Evolutionary conservation across 2,329 filamentous ascomycete genomes (phyloP).

Genomic region (Fusarium decemcellulare): DNA sequence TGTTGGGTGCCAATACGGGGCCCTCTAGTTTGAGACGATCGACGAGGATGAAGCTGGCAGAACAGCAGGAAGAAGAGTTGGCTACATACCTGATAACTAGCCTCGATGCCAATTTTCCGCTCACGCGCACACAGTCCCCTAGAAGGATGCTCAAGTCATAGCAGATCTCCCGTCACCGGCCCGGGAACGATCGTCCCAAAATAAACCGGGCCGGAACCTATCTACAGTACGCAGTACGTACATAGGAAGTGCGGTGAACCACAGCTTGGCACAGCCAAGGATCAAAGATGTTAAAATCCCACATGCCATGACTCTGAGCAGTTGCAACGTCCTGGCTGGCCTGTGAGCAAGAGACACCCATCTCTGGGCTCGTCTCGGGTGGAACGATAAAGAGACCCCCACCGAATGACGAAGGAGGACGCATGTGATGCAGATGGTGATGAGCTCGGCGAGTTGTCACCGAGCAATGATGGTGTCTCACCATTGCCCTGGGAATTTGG

Average conservation of each 20-base stretch:
- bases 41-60: conserved; percentile 34
- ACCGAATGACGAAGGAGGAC: conserved; percentile 9
- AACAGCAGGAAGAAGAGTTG: conserved; percentile 13
- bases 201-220: conserved; percentile 32
- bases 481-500: conserved; percentile 8
- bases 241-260: conserved; percentile 44
- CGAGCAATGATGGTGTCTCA: conserved; percentile 6
- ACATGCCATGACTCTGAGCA: not conserved
- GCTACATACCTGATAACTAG: conserved; percentile 11
- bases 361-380: not conserved
- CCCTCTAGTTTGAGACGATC: conserved; percentile 18
- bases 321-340: not conserved
- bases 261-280: conserved; percentile 27
- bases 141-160: conserved; percentile 25
- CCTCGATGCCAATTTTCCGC: conserved; percentile 17
- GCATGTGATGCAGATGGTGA: conserved; percentile 5
- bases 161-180: conserved; percentile 45
- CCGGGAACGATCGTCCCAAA: conserved; percentile 38
- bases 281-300: not conserved
- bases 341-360: conserved; percentile 5
- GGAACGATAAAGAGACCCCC: conserved; percentile 15
- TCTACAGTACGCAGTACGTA: too few species aligned
- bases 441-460: conserved; percentile 7
- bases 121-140: conserved; percentile 17
- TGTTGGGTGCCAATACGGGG: conserved; percentile 26